Base-by-base conservation (phyloP, 2,329 filamentous ascomycete genomes). In the Coniochaeta pulveracea region DNA sequence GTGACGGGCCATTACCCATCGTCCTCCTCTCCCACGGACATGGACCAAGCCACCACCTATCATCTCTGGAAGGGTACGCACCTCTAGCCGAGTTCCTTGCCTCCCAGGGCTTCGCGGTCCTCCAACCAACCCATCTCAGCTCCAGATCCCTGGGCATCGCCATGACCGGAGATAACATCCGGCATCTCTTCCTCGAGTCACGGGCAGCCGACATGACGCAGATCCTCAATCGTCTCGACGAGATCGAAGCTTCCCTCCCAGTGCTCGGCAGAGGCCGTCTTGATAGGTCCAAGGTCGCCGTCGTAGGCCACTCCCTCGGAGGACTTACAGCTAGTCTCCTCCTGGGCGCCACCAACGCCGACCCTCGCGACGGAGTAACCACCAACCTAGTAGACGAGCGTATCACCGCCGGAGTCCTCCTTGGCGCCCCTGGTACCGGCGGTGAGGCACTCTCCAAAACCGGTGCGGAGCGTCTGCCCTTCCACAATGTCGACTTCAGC, bases 31-130 rank as follows among this genome's bases (percentile, higher is more conserved):
- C 57, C 2, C 59, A 63, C 39, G 58, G 59, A 19, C 53, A 57
- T 22, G 58, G 58, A 5, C 33, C 7, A 4, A 57, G 54, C 35
- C 55, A 57, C 33, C 48, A 54, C 37, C 48, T 62, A 17, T 57
- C 55, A 11, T 63, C 59, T 2, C 47, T 57, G 5, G 49, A 62
- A 24, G 60, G 58, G n/a, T 61, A 60, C 36, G 48, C 47, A 3
- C 60, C 60, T 3, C 42, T 62, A 5, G 52, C 47, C 34, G 51
- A 60, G 32, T 62, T 62, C 47, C 61, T 52, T 48, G 58, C 58
- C 5, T 46, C 51, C 12, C 58, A 57, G 29, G 59, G 58, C 34
- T 62, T 62, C 41, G 56, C 49, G 0, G 60, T 63, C 4, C 44
- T 63, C 9, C 58, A 63, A 36, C 60, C 60, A 3, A 61, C 58